Evolutionary conservation across 2,329 filamentous ascomycete genomes (phyloP).

Genomic region (Raffaelea arxii): DNA sequence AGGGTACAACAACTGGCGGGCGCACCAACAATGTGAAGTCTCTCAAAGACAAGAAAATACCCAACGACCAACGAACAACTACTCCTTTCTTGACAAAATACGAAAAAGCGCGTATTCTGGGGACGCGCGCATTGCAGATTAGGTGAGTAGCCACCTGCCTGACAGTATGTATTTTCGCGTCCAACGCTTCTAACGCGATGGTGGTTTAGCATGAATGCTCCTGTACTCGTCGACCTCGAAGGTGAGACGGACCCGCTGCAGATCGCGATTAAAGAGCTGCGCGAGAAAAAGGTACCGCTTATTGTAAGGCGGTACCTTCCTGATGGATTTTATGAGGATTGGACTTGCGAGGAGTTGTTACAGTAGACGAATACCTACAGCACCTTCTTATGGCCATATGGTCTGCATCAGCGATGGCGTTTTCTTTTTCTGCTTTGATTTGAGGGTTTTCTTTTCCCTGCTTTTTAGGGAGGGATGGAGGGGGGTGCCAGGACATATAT

Average conservation of each 20-base stretch:
- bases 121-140: conserved; percentile 89
- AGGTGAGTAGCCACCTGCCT: conserved; percentile 56
- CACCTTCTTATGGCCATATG: too few species aligned
- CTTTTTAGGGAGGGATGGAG: too few species aligned
- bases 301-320: conserved; percentile 93
- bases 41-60: conserved; percentile 76
- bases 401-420: conserved; percentile 17
- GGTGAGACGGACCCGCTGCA: conserved; percentile 96
- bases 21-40: conserved; percentile 43
- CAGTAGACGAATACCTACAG: too few species aligned
- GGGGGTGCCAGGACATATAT: too few species aligned
- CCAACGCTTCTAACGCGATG: too few species aligned
- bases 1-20: conserved; percentile 33
- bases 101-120: conserved; percentile 85
- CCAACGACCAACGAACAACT: conserved; percentile 77
- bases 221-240: conserved; percentile 90
- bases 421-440: conserved; percentile 1
- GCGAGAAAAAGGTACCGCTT: conserved; percentile 96
- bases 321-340: conserved; percentile 97
- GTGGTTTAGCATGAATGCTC: conserved; percentile 97
- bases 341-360: conserved; percentile 94
- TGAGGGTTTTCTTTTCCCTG: neutral
- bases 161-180: too few species aligned
- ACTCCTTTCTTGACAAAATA: conserved; percentile 99
- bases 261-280: conserved; percentile 94